These are phyloP conservation scores for Helichrysum umbraculigerum DNA, from an alignment of 129 eudicot species.

Conservation along the genomic window DNA sequence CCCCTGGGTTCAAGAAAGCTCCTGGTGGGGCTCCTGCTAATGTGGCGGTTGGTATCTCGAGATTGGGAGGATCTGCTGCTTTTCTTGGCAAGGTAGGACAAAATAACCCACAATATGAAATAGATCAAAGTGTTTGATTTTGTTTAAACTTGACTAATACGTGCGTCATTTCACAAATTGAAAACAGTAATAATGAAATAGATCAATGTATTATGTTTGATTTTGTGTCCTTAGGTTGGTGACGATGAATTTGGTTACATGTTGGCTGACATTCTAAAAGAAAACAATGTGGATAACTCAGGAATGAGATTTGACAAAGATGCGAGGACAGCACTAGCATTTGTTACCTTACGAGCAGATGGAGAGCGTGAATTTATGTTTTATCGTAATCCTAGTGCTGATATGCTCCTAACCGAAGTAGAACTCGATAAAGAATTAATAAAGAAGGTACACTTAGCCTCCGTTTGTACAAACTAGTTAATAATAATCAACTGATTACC, in stretches of 20 bases:
- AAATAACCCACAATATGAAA: neutral
- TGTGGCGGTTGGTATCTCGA: slow-evolving; percentile 50
- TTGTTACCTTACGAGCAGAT: slow-evolving; percentile 45
- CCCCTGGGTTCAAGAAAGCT: slow-evolving; percentile 56
- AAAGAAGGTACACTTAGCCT: slow-evolving; percentile 26
- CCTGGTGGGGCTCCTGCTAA: slow-evolving; percentile 78
- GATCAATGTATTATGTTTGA: too few species aligned
- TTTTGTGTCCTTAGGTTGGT: slow-evolving; percentile 35
- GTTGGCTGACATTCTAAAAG: slow-evolving; percentile 44
- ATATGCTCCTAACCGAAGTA: slow-evolving; percentile 48
- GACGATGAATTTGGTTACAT: slow-evolving; percentile 56
- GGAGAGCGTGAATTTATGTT: slow-evolving; percentile 63
- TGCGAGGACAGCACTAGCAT: slow-evolving; percentile 57
- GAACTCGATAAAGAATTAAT: slow-evolving; percentile 48
- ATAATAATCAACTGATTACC: neutral
- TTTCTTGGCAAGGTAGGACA: slow-evolving; percentile 60
- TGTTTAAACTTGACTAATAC: too few species aligned
- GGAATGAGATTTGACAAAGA: slow-evolving; percentile 49
- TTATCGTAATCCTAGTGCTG: slow-evolving; percentile 57
- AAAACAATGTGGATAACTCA: slow-evolving; percentile 43
- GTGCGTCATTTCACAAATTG: too few species aligned
- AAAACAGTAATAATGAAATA: too few species aligned
- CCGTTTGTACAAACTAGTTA: slow-evolving; percentile 3
- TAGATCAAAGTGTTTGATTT: too few species aligned
- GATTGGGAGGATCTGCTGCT: slow-evolving; percentile 63